Conservation (phyloP, 139 green algal species). For the Monoraphidium neglectum region DNA sequence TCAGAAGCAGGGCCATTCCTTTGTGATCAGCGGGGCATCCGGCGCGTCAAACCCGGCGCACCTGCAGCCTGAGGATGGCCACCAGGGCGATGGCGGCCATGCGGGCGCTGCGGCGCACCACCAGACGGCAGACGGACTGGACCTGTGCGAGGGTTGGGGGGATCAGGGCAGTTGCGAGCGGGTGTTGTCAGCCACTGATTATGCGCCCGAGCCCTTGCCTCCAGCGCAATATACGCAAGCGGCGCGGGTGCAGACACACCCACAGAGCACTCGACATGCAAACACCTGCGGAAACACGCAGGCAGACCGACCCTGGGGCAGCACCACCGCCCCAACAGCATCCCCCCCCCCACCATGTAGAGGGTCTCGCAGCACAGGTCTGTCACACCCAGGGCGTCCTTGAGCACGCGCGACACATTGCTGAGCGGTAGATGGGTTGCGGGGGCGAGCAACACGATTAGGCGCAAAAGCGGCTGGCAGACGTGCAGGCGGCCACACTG, state of each 20-base stretch:
- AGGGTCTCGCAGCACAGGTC: slow-evolving; percentile 16
- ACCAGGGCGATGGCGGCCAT: slow-evolving; percentile 63
- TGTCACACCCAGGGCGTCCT: slow-evolving; percentile 17
- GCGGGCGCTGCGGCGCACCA: slow-evolving; percentile 57
- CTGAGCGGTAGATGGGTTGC: background rate
- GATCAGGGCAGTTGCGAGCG: background rate
- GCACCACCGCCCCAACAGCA: no score
- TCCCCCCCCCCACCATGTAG: slow-evolving; percentile 18
- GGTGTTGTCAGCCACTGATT: no score
- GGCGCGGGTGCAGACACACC: no score
- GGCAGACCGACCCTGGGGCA: no score
- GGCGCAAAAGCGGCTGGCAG: no score
- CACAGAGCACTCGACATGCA: no score
- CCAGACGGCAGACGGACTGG: slow-evolving; percentile 69
- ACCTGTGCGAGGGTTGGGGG: slow-evolving; percentile 38
- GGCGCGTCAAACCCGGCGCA: slow-evolving; percentile 5
- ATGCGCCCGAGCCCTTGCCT: no score
- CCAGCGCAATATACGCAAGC: no score
- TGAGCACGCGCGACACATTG: slow-evolving; percentile 18
- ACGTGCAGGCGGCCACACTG: no score
- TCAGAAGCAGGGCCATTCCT: no score
- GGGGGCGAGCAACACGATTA: no score
- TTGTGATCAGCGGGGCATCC: background rate
- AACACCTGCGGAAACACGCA: no score
- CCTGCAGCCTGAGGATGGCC: slow-evolving; percentile 46